phyloP scores from a whole-genome alignment of 2,329 filamentous ascomycete species.

The Botrytis tulipae region DNA sequence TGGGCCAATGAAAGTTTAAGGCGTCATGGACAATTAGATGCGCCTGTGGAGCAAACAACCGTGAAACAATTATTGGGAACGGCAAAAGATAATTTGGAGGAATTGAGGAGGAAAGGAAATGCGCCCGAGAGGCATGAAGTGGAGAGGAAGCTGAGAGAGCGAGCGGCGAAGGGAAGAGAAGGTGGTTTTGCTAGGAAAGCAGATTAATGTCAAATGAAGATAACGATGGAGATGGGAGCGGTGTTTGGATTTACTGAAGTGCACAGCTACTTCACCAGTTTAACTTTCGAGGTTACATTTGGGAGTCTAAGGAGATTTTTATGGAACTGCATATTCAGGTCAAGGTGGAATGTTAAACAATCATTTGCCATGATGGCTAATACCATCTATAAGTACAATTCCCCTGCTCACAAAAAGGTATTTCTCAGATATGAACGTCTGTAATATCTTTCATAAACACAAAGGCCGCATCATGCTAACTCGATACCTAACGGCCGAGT shows the following conservation, averaged over 20 bases:
- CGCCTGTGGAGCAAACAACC: conserved; percentile 39
- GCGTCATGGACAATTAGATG: conserved; percentile 50
- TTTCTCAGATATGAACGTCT: conserved; percentile 23
- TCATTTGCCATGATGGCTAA: conserved; percentile 18
- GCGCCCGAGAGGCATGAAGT: conserved; percentile 24
- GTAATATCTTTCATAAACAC: conserved; percentile 21
- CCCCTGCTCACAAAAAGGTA: conserved; percentile 19
- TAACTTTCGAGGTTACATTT: background rate
- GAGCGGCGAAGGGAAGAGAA: conserved; percentile 27
- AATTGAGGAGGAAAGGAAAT: conserved; percentile 20
- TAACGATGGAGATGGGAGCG: background rate
- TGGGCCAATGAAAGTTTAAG: conserved; percentile 55
- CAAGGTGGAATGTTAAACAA: background rate
- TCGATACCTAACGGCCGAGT: conserved; percentile 12
- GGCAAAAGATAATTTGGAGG: conserved; percentile 27
- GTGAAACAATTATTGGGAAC: conserved; percentile 35
- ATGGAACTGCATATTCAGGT: background rate
- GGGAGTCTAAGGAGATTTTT: background rate
- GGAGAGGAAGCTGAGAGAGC: conserved; percentile 30
- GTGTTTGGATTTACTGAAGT: background rate
- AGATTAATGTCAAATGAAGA: conserved; percentile 1
- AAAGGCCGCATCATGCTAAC: conserved; percentile 17
- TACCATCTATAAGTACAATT: conserved; percentile 27
- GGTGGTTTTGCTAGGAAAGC: background rate
- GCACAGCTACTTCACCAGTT: background rate